Evolutionary conservation across 1,284 basidiomycete genomes (phyloP).

Genomic region (Apiotrichum sp.): DNA sequence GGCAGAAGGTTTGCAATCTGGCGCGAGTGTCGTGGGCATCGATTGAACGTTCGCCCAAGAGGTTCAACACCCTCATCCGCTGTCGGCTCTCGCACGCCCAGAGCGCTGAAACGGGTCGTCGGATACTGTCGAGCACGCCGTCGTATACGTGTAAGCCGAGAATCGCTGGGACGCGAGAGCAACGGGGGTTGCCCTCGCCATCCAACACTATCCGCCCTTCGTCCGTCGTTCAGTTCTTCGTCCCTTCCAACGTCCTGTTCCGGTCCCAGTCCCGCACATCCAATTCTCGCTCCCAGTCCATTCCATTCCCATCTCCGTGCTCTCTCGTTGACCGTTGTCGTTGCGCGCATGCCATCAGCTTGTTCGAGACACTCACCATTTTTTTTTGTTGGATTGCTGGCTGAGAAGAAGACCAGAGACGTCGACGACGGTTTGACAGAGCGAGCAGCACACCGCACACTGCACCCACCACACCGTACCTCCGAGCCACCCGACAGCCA

Average conservation of each 20-base stretch:
- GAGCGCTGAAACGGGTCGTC: too few relatives aligned
- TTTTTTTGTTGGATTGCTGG: slow-evolving; percentile 2
- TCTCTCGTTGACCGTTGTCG: not conserved
- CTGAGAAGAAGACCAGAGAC: not conserved
- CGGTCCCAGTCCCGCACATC: not conserved
- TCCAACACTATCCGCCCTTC: not conserved
- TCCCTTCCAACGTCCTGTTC: not conserved
- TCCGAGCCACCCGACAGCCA: too few relatives aligned
- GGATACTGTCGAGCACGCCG: too few relatives aligned
- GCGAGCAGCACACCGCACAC: not conserved
- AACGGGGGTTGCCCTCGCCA: not conserved
- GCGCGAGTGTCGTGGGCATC: too few relatives aligned
- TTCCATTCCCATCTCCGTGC: not conserved
- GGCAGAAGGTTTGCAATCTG: too few relatives aligned
- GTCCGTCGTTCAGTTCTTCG: too few relatives aligned
- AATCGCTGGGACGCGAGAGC: not conserved
- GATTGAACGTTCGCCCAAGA: too few relatives aligned
- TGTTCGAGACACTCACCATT: not conserved
- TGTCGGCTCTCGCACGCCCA: too few relatives aligned
- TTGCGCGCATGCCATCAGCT: not conserved
- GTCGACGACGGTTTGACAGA: not conserved
- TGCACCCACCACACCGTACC: too few relatives aligned
- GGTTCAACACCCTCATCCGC: too few relatives aligned
- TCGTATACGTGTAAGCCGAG: not conserved
- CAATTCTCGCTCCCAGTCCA: not conserved